Percentiles rank a stretch among this genome's conserved stretches.
phyloP scores from a whole-genome alignment of 169 alveolate species.

The Plasmodium sp. region DNA sequence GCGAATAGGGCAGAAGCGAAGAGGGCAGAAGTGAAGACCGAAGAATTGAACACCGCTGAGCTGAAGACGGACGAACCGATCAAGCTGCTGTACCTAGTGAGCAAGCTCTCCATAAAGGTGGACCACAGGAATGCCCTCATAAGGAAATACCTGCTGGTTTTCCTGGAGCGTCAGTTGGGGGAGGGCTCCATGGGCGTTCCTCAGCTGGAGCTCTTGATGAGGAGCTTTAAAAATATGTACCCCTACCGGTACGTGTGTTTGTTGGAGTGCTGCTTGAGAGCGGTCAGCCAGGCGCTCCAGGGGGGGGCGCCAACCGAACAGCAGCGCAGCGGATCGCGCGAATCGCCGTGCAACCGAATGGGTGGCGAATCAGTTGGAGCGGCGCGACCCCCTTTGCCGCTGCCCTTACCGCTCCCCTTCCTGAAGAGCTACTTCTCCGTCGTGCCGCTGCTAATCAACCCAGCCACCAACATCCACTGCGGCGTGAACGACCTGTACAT shows the following conservation, averaged over 20 bases:
- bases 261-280: neutral
- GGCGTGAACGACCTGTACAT: slow-evolving; percentile 18
- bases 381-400: neutral
- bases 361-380: neutral
- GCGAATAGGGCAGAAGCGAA: neutral
- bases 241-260: slow-evolving; percentile 44
- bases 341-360: neutral
- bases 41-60: neutral
- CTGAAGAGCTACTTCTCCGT: slow-evolving; percentile 31
- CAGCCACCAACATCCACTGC: slow-evolving; percentile 10
- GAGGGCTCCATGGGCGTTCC: neutral
- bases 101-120: slow-evolving; percentile 5
- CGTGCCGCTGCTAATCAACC: slow-evolving; percentile 34
- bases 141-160: slow-evolving; percentile 26
- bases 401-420: neutral
- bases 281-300: neutral
- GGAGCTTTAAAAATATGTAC: slow-evolving; percentile 37
- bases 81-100: slow-evolving; percentile 36
- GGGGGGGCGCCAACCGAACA: neutral
- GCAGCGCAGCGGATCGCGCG: neutral
- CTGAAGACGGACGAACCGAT: slow-evolving; percentile 10
- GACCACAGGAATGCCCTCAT: slow-evolving; percentile 8
- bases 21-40: neutral
- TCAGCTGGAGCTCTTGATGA: neutral
- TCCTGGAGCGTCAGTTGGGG: slow-evolving; percentile 21